Conservation (phyloP, 2,329 filamentous ascomycete genomes). For the Epichloe aotearoae region DNA sequence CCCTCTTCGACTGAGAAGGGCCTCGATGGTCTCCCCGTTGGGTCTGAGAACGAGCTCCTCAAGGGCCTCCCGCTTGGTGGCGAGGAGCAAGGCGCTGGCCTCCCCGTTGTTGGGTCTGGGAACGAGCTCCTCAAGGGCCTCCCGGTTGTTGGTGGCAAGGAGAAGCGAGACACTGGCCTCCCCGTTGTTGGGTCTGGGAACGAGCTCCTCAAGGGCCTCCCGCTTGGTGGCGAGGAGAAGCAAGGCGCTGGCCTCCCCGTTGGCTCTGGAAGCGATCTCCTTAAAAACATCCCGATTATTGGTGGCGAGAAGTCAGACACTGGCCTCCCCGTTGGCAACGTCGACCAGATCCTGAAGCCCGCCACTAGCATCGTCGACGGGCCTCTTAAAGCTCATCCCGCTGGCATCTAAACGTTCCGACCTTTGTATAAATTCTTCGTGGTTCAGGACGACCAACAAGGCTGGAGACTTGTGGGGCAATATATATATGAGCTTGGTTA, state of each 20-base stretch:
- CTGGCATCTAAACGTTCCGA: background rate
- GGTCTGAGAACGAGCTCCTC: background rate
- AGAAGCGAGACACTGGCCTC: too few relatives aligned
- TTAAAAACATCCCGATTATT: background rate
- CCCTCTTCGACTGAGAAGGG: background rate
- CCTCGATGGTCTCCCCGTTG: background rate
- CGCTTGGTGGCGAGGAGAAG: too few relatives aligned
- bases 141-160: background rate
- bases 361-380: background rate
- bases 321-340: background rate
- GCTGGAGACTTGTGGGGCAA: background rate
- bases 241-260: too few relatives aligned
- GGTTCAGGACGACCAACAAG: background rate
- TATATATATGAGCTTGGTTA: background rate
- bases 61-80: background rate
- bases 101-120: background rate
- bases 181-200: too few relatives aligned
- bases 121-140: background rate
- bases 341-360: background rate
- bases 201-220: background rate
- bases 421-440: background rate
- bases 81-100: background rate
- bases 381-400: background rate
- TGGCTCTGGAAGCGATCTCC: background rate
- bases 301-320: background rate